Evolutionary conservation across 352 stramenopile species (phyloP).

Genomic region (Phytopythium mirpurense): DNA sequence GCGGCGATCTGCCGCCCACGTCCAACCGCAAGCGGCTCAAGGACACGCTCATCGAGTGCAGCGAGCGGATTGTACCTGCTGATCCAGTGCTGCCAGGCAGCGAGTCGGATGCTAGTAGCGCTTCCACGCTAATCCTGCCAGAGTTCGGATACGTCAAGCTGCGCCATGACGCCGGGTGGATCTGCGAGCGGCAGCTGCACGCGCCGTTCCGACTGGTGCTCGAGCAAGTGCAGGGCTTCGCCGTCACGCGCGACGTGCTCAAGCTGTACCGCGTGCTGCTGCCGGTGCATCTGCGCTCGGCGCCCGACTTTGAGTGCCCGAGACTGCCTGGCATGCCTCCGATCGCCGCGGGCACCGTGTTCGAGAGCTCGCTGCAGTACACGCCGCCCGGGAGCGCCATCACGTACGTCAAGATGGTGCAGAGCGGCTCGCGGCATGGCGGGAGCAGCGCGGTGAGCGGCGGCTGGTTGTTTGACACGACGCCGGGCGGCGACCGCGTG

Average conservation of each 20-base stretch:
- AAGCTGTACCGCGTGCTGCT: slow-evolving; percentile 78
- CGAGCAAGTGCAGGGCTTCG: slow-evolving; percentile 68
- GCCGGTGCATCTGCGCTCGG: slow-evolving; percentile 58
- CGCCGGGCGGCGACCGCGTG: slow-evolving; percentile 55
- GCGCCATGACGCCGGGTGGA: slow-evolving; percentile 75
- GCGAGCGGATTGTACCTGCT: slow-evolving; percentile 57
- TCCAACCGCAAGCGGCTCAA: slow-evolving; percentile 46
- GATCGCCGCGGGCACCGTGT: slow-evolving; percentile 62
- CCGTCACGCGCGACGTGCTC: slow-evolving; percentile 53
- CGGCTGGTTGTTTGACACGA: slow-evolving; percentile 69
- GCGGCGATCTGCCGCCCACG: background rate
- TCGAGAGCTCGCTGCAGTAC: slow-evolving; percentile 77
- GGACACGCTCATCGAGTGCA: slow-evolving; percentile 73
- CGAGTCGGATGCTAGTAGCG: background rate
- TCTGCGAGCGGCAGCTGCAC: slow-evolving; percentile 55
- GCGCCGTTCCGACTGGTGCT: slow-evolving; percentile 45
- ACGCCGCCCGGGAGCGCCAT: slow-evolving; percentile 67
- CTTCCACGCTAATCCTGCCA: slow-evolving; percentile 10
- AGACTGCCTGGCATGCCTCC: slow-evolving; percentile 59
- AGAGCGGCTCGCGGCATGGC: slow-evolving; percentile 32
- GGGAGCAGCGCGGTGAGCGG: slow-evolving; percentile 32
- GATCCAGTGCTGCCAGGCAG: background rate
- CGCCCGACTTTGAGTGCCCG: slow-evolving; percentile 73
- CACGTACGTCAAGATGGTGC: slow-evolving; percentile 75
- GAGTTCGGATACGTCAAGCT: slow-evolving; percentile 75